These are phyloP conservation scores for Beta vulgaris DNA, from an alignment of 148 eudicot species.

Conservation along the genomic window DNA sequence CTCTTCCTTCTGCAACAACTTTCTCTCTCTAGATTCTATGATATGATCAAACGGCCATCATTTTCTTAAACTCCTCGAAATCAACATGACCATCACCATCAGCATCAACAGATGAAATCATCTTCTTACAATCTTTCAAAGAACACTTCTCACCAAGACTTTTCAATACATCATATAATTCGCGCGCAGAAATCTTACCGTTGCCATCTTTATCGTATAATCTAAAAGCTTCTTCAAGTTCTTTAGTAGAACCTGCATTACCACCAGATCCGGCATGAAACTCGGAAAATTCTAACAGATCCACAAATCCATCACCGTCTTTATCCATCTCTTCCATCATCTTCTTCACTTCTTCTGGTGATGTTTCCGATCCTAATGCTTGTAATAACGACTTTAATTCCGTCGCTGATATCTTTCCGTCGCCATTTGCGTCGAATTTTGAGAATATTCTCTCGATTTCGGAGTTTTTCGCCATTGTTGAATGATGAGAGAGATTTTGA, in stretches of 20 bases:
- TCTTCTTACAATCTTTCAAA: slow-evolving; percentile 46
- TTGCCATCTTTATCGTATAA: slow-evolving; percentile 65
- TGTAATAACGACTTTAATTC: slow-evolving; percentile 48
- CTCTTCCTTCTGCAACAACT: neutral
- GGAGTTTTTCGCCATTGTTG: slow-evolving; percentile 28
- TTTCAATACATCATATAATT: slow-evolving; percentile 55
- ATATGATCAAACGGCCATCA: slow-evolving; percentile 45
- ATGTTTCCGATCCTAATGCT: slow-evolving; percentile 57
- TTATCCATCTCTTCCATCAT: slow-evolving; percentile 76
- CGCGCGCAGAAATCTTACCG: slow-evolving; percentile 63
- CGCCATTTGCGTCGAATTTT: slow-evolving; percentile 77
- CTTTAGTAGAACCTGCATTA: slow-evolving; percentile 30
- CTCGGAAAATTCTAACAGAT: slow-evolving; percentile 57
- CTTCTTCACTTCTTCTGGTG: slow-evolving; percentile 45
- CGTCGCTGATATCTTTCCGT: slow-evolving; percentile 55
- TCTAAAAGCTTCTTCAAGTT: slow-evolving; percentile 61
- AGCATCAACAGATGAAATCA: slow-evolving; percentile 60
- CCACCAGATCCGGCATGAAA: slow-evolving; percentile 48
- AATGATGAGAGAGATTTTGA: neutral
- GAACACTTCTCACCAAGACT: slow-evolving; percentile 63
- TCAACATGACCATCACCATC: slow-evolving; percentile 79
- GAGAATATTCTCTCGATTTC: slow-evolving; percentile 50
- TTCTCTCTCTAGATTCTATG: neutral
- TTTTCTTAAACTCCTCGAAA: slow-evolving; percentile 85
- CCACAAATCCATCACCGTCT: slow-evolving; percentile 78